Evolutionary conservation across 768 basidiomycete species (phyloP), one percentile per base, ranked within the genome.

Genomic region (Cystofilobasidium ferigula): DNA sequence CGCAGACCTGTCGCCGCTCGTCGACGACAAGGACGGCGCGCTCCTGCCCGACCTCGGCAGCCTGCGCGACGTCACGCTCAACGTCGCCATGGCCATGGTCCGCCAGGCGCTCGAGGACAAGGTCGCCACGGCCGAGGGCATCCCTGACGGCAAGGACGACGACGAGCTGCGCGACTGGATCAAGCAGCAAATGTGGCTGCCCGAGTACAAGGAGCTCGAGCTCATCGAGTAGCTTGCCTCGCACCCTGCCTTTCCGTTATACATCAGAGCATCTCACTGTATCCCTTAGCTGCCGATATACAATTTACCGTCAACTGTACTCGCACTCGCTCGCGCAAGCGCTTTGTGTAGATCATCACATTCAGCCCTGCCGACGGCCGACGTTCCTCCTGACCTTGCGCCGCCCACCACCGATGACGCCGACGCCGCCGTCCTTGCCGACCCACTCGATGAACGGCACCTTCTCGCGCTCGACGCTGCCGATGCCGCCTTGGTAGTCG

Each of bases 371-470:
- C 51, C 82, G 83, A 30, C 91, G 79, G 89, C 91, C 89, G 73
- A 95, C 75, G 77, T 94, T 94, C 73, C 90, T 80, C 74, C 92
- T 81, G 53, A 89, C 84, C 48, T 84, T 78, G 74, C 85, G 80
- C 71, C 80, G 82, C 69, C 86, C 88, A 13, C 80, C 84, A 2
- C 90, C 92, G 13, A 85, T 75, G 1, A 86, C 88, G 53, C 82
- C 84, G 0, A 80, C 81, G 69, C 82, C 84, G 0, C 85, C 85
- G 84, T 85, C 86, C 70, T 58, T 62, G 18, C 22, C 61, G 8
- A 32, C 30, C 51, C 51, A 54, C 36, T 62, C 85, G 73, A 94
- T 75, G 76, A 83, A 94, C n/a, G 92, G 85, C 24, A 84, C 80
- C 4, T 77, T 83, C 9, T 80, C 82, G 72, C 79, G 83, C 18